phyloP scores from a whole-genome alignment of 1,139 yeast genomes.

The Magnusiomyces tetraspermus region DNA sequence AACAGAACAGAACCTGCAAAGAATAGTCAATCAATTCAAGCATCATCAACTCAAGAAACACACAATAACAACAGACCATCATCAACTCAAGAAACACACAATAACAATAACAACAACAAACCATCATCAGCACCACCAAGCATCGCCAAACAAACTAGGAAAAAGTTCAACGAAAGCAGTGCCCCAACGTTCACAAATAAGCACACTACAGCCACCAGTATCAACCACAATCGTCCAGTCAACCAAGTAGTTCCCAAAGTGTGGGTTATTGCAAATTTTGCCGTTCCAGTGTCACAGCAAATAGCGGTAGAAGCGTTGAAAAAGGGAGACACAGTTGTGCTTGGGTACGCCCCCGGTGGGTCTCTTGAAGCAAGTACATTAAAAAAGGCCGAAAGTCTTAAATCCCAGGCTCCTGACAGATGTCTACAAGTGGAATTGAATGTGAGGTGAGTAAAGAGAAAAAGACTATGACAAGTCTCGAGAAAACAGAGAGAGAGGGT shows the following conservation, averaged over 20 bases:
- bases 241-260: constrained; percentile 17
- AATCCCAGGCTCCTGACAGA: constrained; percentile 17
- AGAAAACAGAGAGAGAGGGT: background rate
- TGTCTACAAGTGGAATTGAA: constrained; percentile 21
- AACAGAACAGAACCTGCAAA: no score
- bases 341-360: constrained; percentile 16
- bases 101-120: no score
- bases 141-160: no score
- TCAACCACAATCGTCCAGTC: constrained; percentile 7
- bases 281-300: constrained; percentile 18
- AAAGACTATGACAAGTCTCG: background rate
- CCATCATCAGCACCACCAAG: no score
- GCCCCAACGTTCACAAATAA: no score
- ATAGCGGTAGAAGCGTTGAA: constrained; percentile 19
- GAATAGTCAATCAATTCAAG: no score
- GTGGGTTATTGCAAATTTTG: constrained; percentile 22
- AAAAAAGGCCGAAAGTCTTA: constrained; percentile 10
- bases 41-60: no score
- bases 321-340: constrained; percentile 20
- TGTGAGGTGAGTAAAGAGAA: constrained; percentile 14
- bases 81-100: no score
- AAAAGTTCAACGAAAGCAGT: no score
- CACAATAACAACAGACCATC: no score
- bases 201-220: no score
- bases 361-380: constrained; percentile 12